These are phyloP conservation scores for Penicillium chermesinum DNA, from an alignment of 495 filamentous ascomycete genomes.

Conservation along the genomic window DNA sequence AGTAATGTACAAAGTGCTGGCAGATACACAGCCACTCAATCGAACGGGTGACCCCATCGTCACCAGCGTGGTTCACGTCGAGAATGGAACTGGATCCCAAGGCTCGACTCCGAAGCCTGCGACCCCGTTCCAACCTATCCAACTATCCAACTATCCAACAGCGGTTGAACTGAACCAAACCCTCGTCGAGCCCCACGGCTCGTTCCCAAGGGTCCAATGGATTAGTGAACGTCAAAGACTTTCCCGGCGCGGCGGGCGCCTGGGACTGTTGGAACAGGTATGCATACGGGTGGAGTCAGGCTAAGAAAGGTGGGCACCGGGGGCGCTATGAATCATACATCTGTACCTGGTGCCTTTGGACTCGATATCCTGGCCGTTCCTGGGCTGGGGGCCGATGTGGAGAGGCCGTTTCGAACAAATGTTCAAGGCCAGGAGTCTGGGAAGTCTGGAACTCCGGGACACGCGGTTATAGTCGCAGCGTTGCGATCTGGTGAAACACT, in stretches of 20 bases:
- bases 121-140: not conserved
- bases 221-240: slow-evolving; percentile 25
- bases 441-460: slow-evolving; percentile 6
- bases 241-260: not conserved
- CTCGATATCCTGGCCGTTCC: not conserved
- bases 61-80: no score
- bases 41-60: no score
- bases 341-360: slow-evolving; percentile 23
- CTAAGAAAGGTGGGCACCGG: not conserved
- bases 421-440: not conserved
- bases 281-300: not conserved
- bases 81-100: no score
- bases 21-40: no score
- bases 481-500: slow-evolving; percentile 25
- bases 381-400: not conserved
- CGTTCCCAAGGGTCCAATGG: slow-evolving; percentile 6
- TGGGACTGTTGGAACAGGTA: not conserved
- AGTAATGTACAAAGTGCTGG: not conserved
- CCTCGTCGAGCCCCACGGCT: slow-evolving; percentile 2
- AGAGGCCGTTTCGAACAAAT: slow-evolving; percentile 1
- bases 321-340: slow-evolving; percentile 16
- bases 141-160: not conserved
- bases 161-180: not conserved
- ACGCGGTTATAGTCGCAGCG: slow-evolving; percentile 10
- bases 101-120: no score